phyloP scores from a whole-genome alignment of 176 grass and related monocot genomes.

The Musa beccarii region DNA sequence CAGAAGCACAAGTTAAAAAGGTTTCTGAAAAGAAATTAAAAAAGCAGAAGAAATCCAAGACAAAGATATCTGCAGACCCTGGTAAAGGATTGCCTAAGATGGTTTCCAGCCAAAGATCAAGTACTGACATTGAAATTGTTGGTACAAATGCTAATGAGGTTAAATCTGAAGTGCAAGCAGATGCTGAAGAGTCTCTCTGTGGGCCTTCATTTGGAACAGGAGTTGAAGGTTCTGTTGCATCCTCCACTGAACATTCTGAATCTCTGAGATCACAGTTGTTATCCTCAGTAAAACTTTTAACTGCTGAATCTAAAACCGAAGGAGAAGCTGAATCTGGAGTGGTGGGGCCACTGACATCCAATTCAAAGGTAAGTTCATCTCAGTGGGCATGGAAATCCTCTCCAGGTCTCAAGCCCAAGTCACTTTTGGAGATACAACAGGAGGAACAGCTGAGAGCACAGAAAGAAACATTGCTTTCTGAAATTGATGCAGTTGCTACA shows the following conservation, averaged over 20 bases:
- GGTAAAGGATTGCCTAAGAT: conserved; percentile 42
- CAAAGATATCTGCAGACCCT: conserved; percentile 40
- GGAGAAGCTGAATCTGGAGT: conserved; percentile 31
- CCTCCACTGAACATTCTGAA: conserved; percentile 1
- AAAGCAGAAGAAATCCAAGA: conserved; percentile 65
- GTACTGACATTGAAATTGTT: conserved; percentile 35
- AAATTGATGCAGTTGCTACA: conserved; percentile 22
- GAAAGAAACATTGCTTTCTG: conserved; percentile 30
- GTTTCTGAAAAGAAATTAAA: conserved; percentile 78
- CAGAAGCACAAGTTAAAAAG: conserved; percentile 50
- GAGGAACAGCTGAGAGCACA: conserved; percentile 74
- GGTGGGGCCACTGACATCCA: conserved; percentile 30
- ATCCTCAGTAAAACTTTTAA: conserved; percentile 22
- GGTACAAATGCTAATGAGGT: conserved; percentile 35
- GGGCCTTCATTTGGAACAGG: conserved; percentile 25
- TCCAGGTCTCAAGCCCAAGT: conserved; percentile 69
- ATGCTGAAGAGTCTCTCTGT: conserved; percentile 26
- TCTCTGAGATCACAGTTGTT: conserved; percentile 23
- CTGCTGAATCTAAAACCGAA: conserved; percentile 36
- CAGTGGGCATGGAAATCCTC: conserved; percentile 69
- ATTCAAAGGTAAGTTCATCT: conserved; percentile 29
- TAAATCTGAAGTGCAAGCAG: conserved; percentile 40
- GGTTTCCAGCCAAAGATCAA: conserved; percentile 32
- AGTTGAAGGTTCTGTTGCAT: conserved; percentile 22
- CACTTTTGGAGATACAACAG: conserved; percentile 86